Conservation (phyloP, 2,329 filamentous ascomycete species). For the Mollisiaceae sp. region DNA sequence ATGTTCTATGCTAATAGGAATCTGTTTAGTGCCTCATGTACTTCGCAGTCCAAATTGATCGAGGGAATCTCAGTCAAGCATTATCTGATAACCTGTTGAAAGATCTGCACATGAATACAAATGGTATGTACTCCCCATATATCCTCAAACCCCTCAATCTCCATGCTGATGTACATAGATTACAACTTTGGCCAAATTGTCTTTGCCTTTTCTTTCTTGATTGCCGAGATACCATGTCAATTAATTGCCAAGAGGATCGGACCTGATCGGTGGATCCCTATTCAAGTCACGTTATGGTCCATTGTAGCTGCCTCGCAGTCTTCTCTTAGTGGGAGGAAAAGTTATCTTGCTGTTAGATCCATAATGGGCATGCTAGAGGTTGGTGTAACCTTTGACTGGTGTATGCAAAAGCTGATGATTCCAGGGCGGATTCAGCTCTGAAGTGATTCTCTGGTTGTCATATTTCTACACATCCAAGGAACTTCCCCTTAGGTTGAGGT, state of each 20-base stretch:
- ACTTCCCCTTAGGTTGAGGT: slow-evolving; percentile 67
- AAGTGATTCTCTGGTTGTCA: slow-evolving; percentile 69
- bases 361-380: slow-evolving; percentile 40
- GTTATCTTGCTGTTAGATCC: slow-evolving; percentile 50
- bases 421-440: slow-evolving; percentile 66
- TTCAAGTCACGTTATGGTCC: slow-evolving; percentile 57
- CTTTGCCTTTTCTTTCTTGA: slow-evolving; percentile 49
- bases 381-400: slow-evolving; percentile 42
- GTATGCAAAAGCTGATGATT: not conserved
- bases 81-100: slow-evolving; percentile 64
- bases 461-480: slow-evolving; percentile 79
- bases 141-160: not conserved
- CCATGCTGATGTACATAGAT: slow-evolving; percentile 16
- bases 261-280: slow-evolving; percentile 56
- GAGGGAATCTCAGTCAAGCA: slow-evolving; percentile 63
- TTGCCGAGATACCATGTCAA: slow-evolving; percentile 55
- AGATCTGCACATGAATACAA: slow-evolving; percentile 52
- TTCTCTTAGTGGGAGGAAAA: slow-evolving; percentile 48
- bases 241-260: slow-evolving; percentile 54
- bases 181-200: slow-evolving; percentile 43
- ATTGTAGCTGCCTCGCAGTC: slow-evolving; percentile 53
- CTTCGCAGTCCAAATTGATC: slow-evolving; percentile 64
- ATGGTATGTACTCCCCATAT: slow-evolving; percentile 41
- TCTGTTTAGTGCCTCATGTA: slow-evolving; percentile 60
- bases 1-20: slow-evolving; percentile 40